phyloP scores from a whole-genome alignment of 768 basidiomycete species.

The Lanmaoa rubissima region DNA sequence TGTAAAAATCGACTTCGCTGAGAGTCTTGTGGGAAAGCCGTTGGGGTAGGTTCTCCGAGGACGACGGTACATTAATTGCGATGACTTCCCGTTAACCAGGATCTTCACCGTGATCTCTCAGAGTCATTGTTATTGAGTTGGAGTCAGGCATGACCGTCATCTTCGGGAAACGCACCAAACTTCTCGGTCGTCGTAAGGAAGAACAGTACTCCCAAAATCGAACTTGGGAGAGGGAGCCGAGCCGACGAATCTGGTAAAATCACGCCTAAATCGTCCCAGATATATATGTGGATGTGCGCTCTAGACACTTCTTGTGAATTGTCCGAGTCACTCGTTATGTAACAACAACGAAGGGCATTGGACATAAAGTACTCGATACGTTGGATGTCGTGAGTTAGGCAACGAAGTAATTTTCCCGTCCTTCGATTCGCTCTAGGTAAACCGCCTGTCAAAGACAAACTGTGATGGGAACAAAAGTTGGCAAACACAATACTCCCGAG shows the following conservation, averaged over 20 bases:
- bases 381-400: not conserved
- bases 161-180: not conserved
- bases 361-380: not conserved
- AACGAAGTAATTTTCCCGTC: not conserved
- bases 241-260: conserved; percentile 10
- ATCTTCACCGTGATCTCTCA: not conserved
- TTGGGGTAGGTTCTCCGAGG: conserved; percentile 14
- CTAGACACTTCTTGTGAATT: conserved; percentile 1
- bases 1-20: conserved; percentile 4
- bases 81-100: not conserved
- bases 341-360: not conserved
- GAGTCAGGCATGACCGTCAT: conserved; percentile 1
- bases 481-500: not conserved
- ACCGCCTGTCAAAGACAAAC: conserved; percentile 9
- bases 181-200: conserved; percentile 1
- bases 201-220: not conserved
- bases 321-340: not conserved
- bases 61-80: conserved; percentile 1
- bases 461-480: conserved; percentile 10
- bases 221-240: conserved; percentile 4
- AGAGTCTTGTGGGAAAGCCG: conserved; percentile 7
- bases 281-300: not conserved
- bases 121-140: conserved; percentile 1
- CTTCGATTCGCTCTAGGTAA: conserved; percentile 7
- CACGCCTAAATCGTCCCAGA: conserved; percentile 7